Evolutionary conservation across 1,284 basidiomycete species (phyloP).

Genomic region (Pisolithus thermaeus): DNA sequence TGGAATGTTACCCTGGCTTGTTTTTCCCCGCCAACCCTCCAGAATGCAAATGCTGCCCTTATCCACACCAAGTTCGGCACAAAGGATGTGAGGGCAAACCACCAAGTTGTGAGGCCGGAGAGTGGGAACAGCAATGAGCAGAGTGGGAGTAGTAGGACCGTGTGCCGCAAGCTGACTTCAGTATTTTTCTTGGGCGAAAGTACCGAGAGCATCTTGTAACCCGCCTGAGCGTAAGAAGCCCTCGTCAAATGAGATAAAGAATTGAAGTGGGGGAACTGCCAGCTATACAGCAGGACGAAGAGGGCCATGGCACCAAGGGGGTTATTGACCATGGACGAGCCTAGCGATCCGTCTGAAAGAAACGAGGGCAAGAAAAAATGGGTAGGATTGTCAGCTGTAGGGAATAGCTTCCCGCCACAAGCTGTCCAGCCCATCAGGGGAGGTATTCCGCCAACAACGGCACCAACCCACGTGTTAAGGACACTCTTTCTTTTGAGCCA

Average conservation of each 20-base stretch:
- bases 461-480: conserved; percentile 94
- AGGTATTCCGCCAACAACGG: conserved; percentile 88
- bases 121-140: conserved; percentile 80
- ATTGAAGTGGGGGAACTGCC: conserved; percentile 99
- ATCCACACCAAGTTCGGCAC: conserved; percentile 74
- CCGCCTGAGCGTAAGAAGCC: conserved; percentile 87
- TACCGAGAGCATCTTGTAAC: conserved; percentile 92
- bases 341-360: conserved; percentile 34
- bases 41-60: conserved; percentile 72
- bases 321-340: conserved; percentile 56
- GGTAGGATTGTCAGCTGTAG: conserved; percentile 53
- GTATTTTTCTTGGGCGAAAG: conserved; percentile 79
- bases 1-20: conserved; percentile 78
- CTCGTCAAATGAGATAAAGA: conserved; percentile 85
- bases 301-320: conserved; percentile 74
- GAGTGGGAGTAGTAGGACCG: conserved; percentile 73
- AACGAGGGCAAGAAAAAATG: conserved; percentile 53
- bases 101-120: conserved; percentile 83
- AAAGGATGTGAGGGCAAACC: conserved; percentile 76
- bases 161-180: conserved; percentile 81
- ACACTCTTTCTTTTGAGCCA: conserved; percentile 87
- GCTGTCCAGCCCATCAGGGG: conserved; percentile 99
- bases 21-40: conserved; percentile 69
- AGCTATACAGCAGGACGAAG: conserved; percentile 84
- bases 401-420: conserved; percentile 77